A percentile compares a stretch with the other conserved stretches of the same genome.
phyloP scores from a whole-genome alignment of 305 asterid genomes.

The Solanum aculeatissimum region DNA sequence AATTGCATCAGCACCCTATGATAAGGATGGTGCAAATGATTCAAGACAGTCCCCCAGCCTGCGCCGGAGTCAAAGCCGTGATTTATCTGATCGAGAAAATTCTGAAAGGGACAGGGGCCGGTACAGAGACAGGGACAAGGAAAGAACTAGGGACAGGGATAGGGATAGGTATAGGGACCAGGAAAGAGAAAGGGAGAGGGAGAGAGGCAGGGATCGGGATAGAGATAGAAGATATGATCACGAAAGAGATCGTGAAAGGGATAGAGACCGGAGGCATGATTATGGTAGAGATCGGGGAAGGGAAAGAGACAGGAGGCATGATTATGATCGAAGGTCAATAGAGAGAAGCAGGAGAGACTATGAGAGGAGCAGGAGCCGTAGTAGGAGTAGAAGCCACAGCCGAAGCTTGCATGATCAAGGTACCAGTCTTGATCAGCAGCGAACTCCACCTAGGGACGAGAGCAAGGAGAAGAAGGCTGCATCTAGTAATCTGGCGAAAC shows the following conservation, averaged over 20 bases:
- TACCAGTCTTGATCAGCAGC: constrained; percentile 21
- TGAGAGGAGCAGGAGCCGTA: constrained; percentile 44
- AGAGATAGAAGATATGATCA: constrained; percentile 11
- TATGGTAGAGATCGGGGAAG: constrained; percentile 16
- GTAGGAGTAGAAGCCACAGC: constrained; percentile 48
- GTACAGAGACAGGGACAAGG: constrained; percentile 24
- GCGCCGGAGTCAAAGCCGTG: constrained; percentile 59
- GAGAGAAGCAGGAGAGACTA: constrained; percentile 54
- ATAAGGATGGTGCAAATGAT: constrained; percentile 32
- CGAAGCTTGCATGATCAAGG: constrained; percentile 30
- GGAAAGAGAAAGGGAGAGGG: constrained; percentile 11
- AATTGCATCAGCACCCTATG: constrained; percentile 35
- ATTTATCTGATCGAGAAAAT: constrained; percentile 52
- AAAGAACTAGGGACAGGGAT: constrained; percentile 14
- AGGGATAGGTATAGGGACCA: constrained; percentile 16
- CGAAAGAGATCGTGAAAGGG: constrained; percentile 17
- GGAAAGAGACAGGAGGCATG: constrained; percentile 19
- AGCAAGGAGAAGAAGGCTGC: constrained; percentile 44
- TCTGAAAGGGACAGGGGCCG: constrained; percentile 10
- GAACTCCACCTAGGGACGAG: constrained; percentile 32
- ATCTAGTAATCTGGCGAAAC: constrained; percentile 81
- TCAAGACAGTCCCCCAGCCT: constrained; percentile 46
- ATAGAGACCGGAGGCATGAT: constrained; percentile 17
- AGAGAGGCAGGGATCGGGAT: constrained; percentile 9
- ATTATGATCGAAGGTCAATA: constrained; percentile 28